Evolutionary conservation across 2,329 filamentous ascomycete species (phyloP).

Genomic region (Apiospora saccharicola): DNA sequence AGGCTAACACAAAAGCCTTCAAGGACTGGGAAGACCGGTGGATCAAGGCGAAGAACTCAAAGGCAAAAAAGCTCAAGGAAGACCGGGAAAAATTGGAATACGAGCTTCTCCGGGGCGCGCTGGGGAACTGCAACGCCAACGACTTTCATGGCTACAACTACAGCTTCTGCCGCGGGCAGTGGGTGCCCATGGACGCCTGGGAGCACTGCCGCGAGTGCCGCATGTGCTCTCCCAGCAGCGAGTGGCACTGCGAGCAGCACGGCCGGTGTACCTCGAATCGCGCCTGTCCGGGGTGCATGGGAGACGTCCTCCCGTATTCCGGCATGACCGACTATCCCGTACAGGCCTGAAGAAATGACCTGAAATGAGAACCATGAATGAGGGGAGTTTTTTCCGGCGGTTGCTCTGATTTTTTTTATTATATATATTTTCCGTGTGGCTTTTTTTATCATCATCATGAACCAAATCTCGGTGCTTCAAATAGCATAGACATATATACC

Average conservation of each 20-base stretch:
- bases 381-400: slow-evolving; percentile 14
- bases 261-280: slow-evolving; percentile 40
- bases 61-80: slow-evolving; percentile 41
- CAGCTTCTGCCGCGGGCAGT: slow-evolving; percentile 43
- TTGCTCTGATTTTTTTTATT: slow-evolving; percentile 5
- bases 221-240: slow-evolving; percentile 38
- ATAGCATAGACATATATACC: slow-evolving; percentile 26
- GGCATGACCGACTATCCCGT: slow-evolving; percentile 30
- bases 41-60: slow-evolving; percentile 39
- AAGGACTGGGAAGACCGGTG: slow-evolving; percentile 42
- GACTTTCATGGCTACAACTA: slow-evolving; percentile 44
- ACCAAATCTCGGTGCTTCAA: slow-evolving; percentile 23
- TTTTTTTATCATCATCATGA: slow-evolving; percentile 7
- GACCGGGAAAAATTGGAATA: slow-evolving; percentile 44
- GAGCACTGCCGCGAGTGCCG: slow-evolving; percentile 44
- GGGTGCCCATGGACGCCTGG: slow-evolving; percentile 40
- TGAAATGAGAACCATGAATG: slow-evolving; percentile 21
- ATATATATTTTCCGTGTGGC: not conserved
- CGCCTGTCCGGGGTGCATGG: slow-evolving; percentile 39
- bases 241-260: slow-evolving; percentile 46
- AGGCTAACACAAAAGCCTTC: slow-evolving; percentile 38
- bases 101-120: slow-evolving; percentile 42
- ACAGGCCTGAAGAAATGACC: slow-evolving; percentile 24
- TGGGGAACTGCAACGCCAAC: slow-evolving; percentile 41
- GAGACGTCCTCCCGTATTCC: slow-evolving; percentile 33